These are phyloP conservation scores for Silene conica DNA, from an alignment of 148 eudicot species.

Conservation along the genomic window DNA sequence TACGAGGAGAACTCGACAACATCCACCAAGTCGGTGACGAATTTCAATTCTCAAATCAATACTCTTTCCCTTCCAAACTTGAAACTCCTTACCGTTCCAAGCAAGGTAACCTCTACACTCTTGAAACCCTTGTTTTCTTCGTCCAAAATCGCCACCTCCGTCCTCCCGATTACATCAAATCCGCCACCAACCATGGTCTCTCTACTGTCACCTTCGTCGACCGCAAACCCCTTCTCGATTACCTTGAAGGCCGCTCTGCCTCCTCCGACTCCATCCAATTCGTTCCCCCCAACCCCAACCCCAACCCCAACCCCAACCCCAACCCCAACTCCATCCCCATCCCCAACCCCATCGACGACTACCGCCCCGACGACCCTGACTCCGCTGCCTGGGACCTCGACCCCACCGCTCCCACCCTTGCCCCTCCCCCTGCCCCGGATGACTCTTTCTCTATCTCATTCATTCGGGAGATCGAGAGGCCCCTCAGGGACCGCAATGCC, in stretches of 20 bases:
- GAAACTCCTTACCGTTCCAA: conserved; percentile 80
- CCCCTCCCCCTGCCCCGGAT: neutral
- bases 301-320: conserved; percentile 9
- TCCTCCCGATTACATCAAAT: conserved; percentile 64
- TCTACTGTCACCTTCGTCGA: conserved; percentile 75
- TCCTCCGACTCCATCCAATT: conserved; percentile 63
- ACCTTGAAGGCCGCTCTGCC: conserved; percentile 57
- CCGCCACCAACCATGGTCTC: conserved; percentile 42
- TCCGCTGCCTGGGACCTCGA: conserved; percentile 21
- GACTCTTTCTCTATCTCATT: neutral
- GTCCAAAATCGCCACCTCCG: conserved; percentile 57
- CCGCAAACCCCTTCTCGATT: conserved; percentile 71
- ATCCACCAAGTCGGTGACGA: conserved; percentile 51
- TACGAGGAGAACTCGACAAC: conserved; percentile 48
- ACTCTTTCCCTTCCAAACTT: conserved; percentile 54
- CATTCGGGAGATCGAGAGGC: conserved; percentile 51
- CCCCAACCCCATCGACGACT: conserved; percentile 29
- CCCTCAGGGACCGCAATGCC: conserved; percentile 60
- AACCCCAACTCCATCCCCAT: conserved; percentile 54
- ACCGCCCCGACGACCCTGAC: conserved; percentile 47
- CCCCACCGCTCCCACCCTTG: neutral
- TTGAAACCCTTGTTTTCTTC: conserved; percentile 80
- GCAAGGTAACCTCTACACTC: conserved; percentile 66
- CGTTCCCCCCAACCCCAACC: conserved; percentile 1
- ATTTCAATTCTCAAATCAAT: conserved; percentile 51